A percentile compares a stretch with the other conserved stretches of the same genome.
Evolutionary conservation across 2,329 filamentous ascomycete species (phyloP).

Genomic region (Shiraia bambusicola): DNA sequence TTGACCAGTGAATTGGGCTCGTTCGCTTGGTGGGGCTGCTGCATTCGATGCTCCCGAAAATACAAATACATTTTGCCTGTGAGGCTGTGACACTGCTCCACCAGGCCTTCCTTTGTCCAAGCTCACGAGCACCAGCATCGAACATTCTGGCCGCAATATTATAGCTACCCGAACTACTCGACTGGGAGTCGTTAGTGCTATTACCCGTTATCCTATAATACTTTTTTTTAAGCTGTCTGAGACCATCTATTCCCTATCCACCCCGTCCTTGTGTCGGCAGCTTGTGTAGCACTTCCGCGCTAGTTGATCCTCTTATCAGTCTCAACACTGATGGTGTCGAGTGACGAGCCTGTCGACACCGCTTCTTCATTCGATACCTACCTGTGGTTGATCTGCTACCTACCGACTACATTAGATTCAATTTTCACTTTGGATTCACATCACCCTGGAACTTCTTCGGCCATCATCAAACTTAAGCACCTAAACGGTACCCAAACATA

Average conservation of each 20-base stretch:
- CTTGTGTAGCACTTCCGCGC: constrained; percentile 14
- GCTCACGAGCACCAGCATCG: constrained; percentile 28
- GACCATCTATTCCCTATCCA: constrained; percentile 14
- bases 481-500: constrained; percentile 3
- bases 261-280: constrained; percentile 11
- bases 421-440: no score
- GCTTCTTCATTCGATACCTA: background rate
- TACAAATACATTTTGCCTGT: constrained; percentile 21
- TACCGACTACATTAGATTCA: no score
- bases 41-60: constrained; percentile 23
- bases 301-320: constrained; percentile 25
- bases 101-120: constrained; percentile 27
- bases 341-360: no score
- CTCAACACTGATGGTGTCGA: constrained; percentile 5
- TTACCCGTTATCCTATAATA: no score
- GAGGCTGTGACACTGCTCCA: constrained; percentile 25
- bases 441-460: background rate
- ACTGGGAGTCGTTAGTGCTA: no score
- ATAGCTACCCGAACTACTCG: constrained; percentile 23
- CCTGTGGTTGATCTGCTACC: constrained; percentile 6
- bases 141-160: constrained; percentile 37
- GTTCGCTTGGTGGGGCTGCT: constrained; percentile 15
- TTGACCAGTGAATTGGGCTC: constrained; percentile 18
- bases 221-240: no score
- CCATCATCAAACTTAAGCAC: no score